A percentile compares a stretch with the other conserved stretches of the same genome.
Conservation (phyloP, 148 eudicot genomes). For the Limonium bicolor region DNA sequence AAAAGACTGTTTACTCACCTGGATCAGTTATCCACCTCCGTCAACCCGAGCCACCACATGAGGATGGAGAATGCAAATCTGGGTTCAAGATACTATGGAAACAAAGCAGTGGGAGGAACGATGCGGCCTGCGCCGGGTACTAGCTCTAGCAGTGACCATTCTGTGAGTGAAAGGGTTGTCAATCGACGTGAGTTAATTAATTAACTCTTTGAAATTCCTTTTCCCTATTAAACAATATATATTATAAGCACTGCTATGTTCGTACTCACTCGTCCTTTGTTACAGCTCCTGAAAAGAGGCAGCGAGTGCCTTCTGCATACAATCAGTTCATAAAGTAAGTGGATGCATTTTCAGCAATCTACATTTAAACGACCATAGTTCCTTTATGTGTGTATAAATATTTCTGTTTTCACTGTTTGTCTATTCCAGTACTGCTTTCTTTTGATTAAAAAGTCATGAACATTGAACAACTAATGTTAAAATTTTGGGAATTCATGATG, state of each 20-base stretch:
- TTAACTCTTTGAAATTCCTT: not conserved
- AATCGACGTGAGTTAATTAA: constrained; percentile 1
- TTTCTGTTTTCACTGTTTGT: not conserved
- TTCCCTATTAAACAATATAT: not conserved
- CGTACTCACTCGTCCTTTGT: not conserved
- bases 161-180: not conserved
- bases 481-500: not conserved
- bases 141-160: not conserved
- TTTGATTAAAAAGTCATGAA: not conserved
- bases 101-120: not conserved
- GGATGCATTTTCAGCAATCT: not conserved
- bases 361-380: not conserved
- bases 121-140: not conserved
- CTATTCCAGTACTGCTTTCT: not conserved
- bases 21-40: not conserved
- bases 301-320: constrained; percentile 8
- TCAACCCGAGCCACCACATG: not conserved
- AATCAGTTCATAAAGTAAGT: constrained; percentile 9
- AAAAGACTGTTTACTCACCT: no score
- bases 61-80: not conserved
- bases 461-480: not conserved
- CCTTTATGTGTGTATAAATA: not conserved
- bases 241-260: not conserved
- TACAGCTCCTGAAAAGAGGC: constrained; percentile 7
- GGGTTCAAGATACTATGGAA: not conserved